Evolutionary conservation across 257 asterid genomes (phyloP).

Genomic region (Lantana camara): DNA sequence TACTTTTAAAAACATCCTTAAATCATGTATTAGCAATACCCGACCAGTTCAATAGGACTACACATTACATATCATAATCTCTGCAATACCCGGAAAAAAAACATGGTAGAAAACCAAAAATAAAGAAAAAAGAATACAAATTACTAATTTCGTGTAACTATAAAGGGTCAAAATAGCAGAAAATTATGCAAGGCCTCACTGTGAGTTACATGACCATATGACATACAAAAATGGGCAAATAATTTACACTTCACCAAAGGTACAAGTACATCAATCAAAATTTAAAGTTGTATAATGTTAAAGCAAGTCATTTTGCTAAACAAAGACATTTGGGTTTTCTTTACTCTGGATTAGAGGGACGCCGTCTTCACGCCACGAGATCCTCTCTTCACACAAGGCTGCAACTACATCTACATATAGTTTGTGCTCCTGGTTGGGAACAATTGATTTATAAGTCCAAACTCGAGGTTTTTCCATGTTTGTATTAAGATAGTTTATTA

Average conservation of each 20-base stretch:
- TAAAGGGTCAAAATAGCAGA: too few relatives aligned
- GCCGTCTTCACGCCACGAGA: constrained; percentile 76
- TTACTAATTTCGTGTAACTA: too few relatives aligned
- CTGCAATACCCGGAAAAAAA: too few relatives aligned
- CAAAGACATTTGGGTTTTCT: constrained; percentile 45
- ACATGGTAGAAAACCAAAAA: too few relatives aligned
- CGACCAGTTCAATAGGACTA: too few relatives aligned
- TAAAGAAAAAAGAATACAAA: too few relatives aligned
- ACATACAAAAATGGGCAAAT: too few relatives aligned
- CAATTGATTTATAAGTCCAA: not conserved
- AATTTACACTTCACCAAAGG: not conserved
- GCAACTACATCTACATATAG: constrained; percentile 60
- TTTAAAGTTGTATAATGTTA: not conserved
- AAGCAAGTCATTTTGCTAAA: constrained; percentile 7
- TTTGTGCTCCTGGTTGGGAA: constrained; percentile 63
- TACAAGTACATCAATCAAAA: not conserved
- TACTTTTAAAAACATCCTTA: too few relatives aligned
- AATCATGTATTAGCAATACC: too few relatives aligned
- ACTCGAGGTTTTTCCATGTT: not conserved
- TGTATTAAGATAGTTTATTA: not conserved
- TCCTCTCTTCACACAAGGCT: constrained; percentile 74
- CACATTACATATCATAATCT: too few relatives aligned
- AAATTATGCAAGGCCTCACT: too few relatives aligned
- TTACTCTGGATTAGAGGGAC: constrained; percentile 72
- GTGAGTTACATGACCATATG: too few relatives aligned